These are phyloP conservation scores for Rutstroemia sp. DNA, from an alignment of 2,329 filamentous ascomycete species.

Conservation along the genomic window DNA sequence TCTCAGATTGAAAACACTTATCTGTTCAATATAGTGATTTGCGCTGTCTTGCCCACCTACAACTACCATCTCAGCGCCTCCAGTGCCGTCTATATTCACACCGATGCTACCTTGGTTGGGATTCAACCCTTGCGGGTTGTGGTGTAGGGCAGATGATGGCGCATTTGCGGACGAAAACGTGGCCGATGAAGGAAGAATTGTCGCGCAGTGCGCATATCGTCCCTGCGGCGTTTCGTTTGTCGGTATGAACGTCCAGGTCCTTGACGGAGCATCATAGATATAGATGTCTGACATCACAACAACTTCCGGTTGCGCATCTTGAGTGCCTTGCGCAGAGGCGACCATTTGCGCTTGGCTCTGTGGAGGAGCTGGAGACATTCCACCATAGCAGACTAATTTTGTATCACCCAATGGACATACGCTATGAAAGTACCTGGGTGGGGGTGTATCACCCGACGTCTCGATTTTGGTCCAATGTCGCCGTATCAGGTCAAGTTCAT, in stretches of 20 bases:
- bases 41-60: conserved; percentile 93
- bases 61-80: conserved; percentile 94
- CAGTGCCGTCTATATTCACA: conserved; percentile 80
- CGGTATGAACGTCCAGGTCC: conserved; percentile 77
- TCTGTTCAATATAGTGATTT: conserved; percentile 99
- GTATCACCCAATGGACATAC: conserved; percentile 90
- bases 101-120: conserved; percentile 84
- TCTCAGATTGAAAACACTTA: conserved; percentile 93
- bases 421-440: conserved; percentile 93
- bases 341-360: conserved; percentile 37
- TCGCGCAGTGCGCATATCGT: conserved; percentile 92
- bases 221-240: conserved; percentile 82
- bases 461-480: conserved; percentile 92
- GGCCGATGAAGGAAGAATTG: conserved; percentile 81
- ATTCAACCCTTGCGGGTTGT: conserved; percentile 76
- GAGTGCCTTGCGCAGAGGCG: conserved; percentile 35
- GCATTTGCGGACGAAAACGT: conserved; percentile 79
- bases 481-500: conserved; percentile 84
- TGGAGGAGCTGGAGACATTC: conserved; percentile 74
- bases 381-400: conserved; percentile 95
- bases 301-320: conserved; percentile 73
- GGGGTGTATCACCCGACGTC: conserved; percentile 74
- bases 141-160: conserved; percentile 77
- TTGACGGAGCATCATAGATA: conserved; percentile 80
- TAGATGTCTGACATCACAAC: conserved; percentile 98